Conservation (phyloP, 2,329 filamentous ascomycete genomes). For the Camillea tinctor region DNA sequence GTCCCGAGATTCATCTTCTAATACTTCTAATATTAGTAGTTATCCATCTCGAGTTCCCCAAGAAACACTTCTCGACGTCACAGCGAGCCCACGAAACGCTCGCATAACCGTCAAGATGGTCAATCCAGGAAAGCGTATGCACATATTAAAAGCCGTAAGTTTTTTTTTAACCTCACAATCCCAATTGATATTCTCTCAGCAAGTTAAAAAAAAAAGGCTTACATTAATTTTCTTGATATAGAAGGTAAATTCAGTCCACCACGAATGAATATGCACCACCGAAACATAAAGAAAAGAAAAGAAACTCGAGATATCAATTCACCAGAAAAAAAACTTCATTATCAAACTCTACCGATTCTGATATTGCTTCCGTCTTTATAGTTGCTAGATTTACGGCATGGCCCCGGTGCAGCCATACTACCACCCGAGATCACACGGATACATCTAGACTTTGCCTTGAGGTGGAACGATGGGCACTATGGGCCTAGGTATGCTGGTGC, state of each 20-base stretch:
- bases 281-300: neutral
- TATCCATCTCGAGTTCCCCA: neutral
- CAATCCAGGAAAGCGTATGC: slow-evolving; percentile 36
- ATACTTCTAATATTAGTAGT: no score
- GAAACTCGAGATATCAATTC: neutral
- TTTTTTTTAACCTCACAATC: no score
- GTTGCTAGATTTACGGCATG: slow-evolving; percentile 59
- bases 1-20: neutral
- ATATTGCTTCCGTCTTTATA: slow-evolving; percentile 10
- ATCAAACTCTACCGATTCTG: slow-evolving; percentile 3
- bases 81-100: slow-evolving; percentile 24
- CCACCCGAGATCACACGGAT: slow-evolving; percentile 74
- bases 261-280: neutral
- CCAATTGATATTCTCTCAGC: no score
- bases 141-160: slow-evolving; percentile 33
- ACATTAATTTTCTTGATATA: slow-evolving; percentile 6
- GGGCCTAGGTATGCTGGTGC: slow-evolving; percentile 61
- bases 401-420: slow-evolving; percentile 79
- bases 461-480: slow-evolving; percentile 64
- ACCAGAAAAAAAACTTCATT: neutral
- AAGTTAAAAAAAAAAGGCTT: no score
- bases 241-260: slow-evolving; percentile 28
- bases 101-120: slow-evolving; percentile 32
- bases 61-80: slow-evolving; percentile 6
- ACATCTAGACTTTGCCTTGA: slow-evolving; percentile 68